Evolutionary conservation across 1,139 yeast species (phyloP), one percentile per base, ranked within the genome.

Genomic region (Pichia sp.): DNA sequence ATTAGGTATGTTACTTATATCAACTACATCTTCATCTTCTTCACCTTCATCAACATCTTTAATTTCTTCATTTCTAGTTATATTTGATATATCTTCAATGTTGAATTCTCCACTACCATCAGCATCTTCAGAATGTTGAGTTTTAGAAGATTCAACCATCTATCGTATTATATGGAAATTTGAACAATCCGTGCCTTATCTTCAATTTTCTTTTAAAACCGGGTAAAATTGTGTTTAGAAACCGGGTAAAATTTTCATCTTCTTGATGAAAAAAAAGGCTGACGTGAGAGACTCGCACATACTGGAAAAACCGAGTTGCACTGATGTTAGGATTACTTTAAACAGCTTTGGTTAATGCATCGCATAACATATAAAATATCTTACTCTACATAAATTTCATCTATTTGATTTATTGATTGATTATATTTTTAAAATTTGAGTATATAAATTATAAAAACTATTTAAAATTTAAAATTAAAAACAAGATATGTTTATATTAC

Each of bases 1-100:
- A 12, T 25, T 32, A 9, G 26, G 40, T 18, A 40, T 29, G 16
- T 16, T 37, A 27, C 37, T 42, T 3, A 44, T 40, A 45, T 45
- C 45, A n/a, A 37, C 41, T 15, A 22, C 41, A 29, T 23, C 46
- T 13, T 22, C 46, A n/a, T 13, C 39, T 15, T 23, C 40, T 9
- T 15, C 40, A 0, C 27, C 36, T 24, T 12, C 23, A 18, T 25
- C 39, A 18, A 32, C 36, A n/a, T 29, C 36, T 22, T 22, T 22
- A 9, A 22, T 36, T 15, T 13, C 47, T 47, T 32, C 40, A 20
- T 43, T 36, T 20, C 42, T 34, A 27, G 36, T 42, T 15, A 26
- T 44, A 24, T 35, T 43, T 18, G 42, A 36, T 8, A 36, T 30
- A 4, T 26, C 50, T 30, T 47, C 39, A 26, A 32, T 40, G 3